Base-by-base conservation (phyloP, 1,284 basidiomycete species). In the Melampsora abietis-canadensis region DNA sequence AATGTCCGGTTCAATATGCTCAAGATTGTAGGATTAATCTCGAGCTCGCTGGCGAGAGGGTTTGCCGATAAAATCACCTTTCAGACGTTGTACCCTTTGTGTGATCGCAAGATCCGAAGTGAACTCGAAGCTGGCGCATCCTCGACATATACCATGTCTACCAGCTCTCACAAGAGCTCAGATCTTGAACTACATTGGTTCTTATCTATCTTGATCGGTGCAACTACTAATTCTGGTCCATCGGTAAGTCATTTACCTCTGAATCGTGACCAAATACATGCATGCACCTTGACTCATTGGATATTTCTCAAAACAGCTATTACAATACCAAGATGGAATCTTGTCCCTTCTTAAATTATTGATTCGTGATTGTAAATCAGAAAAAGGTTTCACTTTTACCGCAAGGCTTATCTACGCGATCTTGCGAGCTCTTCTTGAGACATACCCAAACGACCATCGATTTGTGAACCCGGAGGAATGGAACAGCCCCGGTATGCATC, bases 171-270 rank as follows among this genome's bases (percentile, higher is more conserved):
- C 0, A 85, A 92, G 1, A 88, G 92, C 4, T 91, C 91, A 6
- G 95, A 98, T 80, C 94, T 92, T 1, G 90, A 92, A 0, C 84
- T 98, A 68, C 94, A 97, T 82, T 98, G 94, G 92, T 94, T 66
- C 19, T 64, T 64, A 14, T 40, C 47, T 48, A 54, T 60, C 74
- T 21, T 27, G 44, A 65, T 57, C 69, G 27, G 63, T 57, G 54
- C 48, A 68, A 63, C 68, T 66, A 67, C 62, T 59, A 92, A 81
- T 85, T 92, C 81, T 85, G 88, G 92, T 90, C 64, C 89, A 89
- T 77, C 85, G 92, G 68, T 89, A 44, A 44, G 40, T 14, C 14
- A 44, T 44, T 15, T 44, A 4, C 14, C 40, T 44, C 14, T 44
- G 3, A 44, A 44, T 15, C 10, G 40, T 15, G 40, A 44, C 40